Evolutionary conservation across 1,284 basidiomycete genomes (phyloP), one percentile per base, ranked within the genome.

Genomic region (Ceratobasidium sp.): DNA sequence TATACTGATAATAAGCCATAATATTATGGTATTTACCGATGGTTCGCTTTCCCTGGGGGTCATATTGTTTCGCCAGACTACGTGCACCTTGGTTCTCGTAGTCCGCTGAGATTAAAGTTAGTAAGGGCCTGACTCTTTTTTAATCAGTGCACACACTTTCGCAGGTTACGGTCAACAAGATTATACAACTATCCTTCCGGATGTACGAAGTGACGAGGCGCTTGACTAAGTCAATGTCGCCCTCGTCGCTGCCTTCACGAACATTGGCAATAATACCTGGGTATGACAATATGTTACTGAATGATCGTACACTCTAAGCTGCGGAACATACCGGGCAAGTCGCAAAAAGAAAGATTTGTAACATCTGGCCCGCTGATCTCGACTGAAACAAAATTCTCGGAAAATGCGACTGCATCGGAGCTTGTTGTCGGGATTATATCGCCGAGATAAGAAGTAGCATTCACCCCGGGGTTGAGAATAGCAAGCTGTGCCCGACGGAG

Each of bases 401-500:
- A 82, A 78, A 83, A 83, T 23, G 54, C 76, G 59, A 80, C 64
- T 0, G 33, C 33, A 14, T 70, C 60, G 33, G 64, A 12, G 5
- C 73, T 38, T 10, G n/a, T 52, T 16, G 30, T 23, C 5, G 67
- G 57, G 12, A 60, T n/a, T 14, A 79, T 65, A 1, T 79, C 67
- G 44, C 77, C 57, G 20, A 81, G 77, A 46, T 77, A 77, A 0
- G 57, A 57, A 7, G 44, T 23, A 8, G 70, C 35, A 23, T 80
- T 79, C 14, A 76, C 57, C 4, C 38, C 71, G 5, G 81, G 81
- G 66, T 83, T 83, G 41, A 83, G 80, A 30, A 83, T 80, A 14
- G 82, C 83, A 12, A 83, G 78, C 66, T 83, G 83, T 1, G 83
- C 82, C 0, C 82, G 78, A 0, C 82, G 78, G n/a, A 80, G 75